Base-by-base conservation (phyloP, 257 asterid genomes). In the Nicotiana tomentosiformis region DNA sequence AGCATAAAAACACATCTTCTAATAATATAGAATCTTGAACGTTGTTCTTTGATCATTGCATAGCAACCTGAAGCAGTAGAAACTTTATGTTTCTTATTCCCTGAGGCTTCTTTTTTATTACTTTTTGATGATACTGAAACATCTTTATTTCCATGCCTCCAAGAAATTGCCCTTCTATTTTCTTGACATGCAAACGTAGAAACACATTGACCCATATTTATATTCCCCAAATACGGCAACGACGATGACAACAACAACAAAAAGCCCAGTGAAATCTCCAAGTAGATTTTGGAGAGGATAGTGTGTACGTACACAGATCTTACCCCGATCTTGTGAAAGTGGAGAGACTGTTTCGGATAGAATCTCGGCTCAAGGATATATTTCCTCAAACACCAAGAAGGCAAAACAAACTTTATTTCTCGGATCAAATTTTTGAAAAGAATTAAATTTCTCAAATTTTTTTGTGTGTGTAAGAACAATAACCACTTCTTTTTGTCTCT, bases 1-100 rank as follows among this genome's bases (percentile, higher is more conserved):
- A 86, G 85, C 91, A 88, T 86, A 46, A 84, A 6, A 0, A 88
- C 49, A 61, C 91, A 88, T 83, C 76, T 86, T 66, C 86, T 82
- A 10, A 76, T n/a, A 51, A 88, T 88, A 74, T 84, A 86, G 30
- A 88, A 84, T 80, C 86, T 86, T 65, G 91, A 86, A 20, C 87
- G 79, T 55, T 83, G 80, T 76, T 88, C 88, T 83, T 77, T 86
- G 0, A 88, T 69, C 46, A 88, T 70, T 10, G 81, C 43, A 62
- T 85, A 83, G 78, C 85, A 81, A 33, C 81, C 81, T 14, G 30
- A 62, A 53, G 58, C 5, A 0, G 16, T 4, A 26, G 79, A 74
- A 74, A 49, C 26, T 26, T 49, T 74, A 14, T 49, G 62, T 49
- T 74, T 49, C 82, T 46, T 84, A 5, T 66, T 77, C 46, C 16